Evolutionary conservation across 768 basidiomycete genomes (phyloP), one percentile per base, ranked within the genome.

Genomic region (Phallus indusiatus): DNA sequence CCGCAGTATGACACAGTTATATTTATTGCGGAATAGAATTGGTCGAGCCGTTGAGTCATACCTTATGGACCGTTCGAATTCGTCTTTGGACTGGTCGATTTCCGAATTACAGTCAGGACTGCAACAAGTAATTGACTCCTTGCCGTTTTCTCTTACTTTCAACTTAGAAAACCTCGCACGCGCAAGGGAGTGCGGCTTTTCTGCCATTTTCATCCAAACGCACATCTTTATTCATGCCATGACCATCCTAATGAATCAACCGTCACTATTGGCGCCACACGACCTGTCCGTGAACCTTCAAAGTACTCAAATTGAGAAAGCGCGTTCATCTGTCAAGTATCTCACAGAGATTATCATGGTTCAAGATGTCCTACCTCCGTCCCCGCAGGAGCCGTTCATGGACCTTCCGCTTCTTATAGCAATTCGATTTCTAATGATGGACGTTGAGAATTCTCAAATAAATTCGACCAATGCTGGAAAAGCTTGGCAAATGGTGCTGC

Each of bases 301-400:
- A 1, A 47, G 36, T 33, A 54, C 55, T 3, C 55, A 50, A 8
- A 35, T 53, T 9, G 48, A 52, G 16, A 48, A 46, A 17, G 59
- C 59, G 8, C 50, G 56, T 16, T 48, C 49, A 5, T 17, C 47
- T n/a, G 54, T 54, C 17, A 61, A 55, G 28, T 33, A 7, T 18
- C 8, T 61, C 17, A 46, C 48, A n/a, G 54, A 61, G 46, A 42
- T 56, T 16, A 20, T 56, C 34, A 50, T 56, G 20, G 34, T 48
- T n/a, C 18, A 56, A 22, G 54, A 50, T 24, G 55, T 56, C 17
- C 34, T 35, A 28, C 47, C 33, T n/a, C 9, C 16, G 16, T 20
- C 55, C n/a, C 49, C 52, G 28, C 18, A 55, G 20, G 48, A 56
- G 20, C 49, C 60, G n/a, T 61, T 61, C 48, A 42, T 61, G 54